These are phyloP conservation scores for Amanita brunnescens DNA, from an alignment of 768 basidiomycete species.

Conservation along the genomic window DNA sequence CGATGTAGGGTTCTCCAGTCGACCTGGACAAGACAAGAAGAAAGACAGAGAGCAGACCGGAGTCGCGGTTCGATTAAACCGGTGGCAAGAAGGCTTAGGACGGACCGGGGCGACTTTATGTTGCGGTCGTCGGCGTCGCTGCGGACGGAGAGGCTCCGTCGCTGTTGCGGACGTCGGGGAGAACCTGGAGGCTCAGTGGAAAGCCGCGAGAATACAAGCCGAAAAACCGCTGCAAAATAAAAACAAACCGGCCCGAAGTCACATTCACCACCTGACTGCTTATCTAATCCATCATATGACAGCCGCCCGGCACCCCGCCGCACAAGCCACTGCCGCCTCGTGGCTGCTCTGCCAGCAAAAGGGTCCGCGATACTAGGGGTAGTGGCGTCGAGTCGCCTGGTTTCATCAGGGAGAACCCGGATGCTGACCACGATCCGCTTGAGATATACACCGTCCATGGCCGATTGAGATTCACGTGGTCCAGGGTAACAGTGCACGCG, in stretches of 20 bases:
- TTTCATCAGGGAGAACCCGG: background rate
- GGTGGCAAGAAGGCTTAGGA: background rate
- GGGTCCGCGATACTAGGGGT: too few relatives aligned
- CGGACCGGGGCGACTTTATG: background rate
- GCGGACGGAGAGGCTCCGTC: conserved; percentile 1
- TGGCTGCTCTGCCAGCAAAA: too few relatives aligned
- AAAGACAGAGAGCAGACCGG: conserved; percentile 7
- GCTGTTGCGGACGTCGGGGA: conserved; percentile 5
- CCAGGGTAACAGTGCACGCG: background rate
- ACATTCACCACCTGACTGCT: background rate
- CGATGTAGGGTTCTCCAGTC: background rate
- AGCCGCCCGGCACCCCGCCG: background rate
- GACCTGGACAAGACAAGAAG: background rate
- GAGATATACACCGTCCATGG: background rate
- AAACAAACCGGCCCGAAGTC: conserved; percentile 10
- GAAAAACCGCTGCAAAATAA: conserved; percentile 4
- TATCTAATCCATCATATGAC: conserved; percentile 7
- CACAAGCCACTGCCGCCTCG: too few relatives aligned
- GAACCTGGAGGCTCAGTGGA: background rate
- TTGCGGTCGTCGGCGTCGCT: background rate
- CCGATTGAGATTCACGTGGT: background rate
- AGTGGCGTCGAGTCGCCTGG: too few relatives aligned
- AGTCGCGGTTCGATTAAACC: conserved; percentile 6
- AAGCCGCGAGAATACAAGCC: background rate
- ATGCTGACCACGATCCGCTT: too few relatives aligned